Evolutionary conservation across 805 yeast genomes (phyloP).

Genomic region (Citeromyces matritensis): DNA sequence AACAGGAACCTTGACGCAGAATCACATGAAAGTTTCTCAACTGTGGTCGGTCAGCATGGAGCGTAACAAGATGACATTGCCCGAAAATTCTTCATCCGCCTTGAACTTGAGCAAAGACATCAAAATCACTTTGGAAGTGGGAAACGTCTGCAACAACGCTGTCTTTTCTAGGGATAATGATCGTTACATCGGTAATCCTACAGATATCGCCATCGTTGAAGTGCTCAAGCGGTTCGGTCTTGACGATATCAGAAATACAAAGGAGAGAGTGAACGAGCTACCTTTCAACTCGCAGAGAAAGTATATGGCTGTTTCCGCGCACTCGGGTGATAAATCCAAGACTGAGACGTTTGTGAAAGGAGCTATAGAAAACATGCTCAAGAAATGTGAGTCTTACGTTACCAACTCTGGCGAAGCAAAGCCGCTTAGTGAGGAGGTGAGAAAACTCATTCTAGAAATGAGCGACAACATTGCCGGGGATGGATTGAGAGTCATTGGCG

Average conservation of each 20-base stretch:
- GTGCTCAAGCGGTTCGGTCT: constrained; percentile 54
- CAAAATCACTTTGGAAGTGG: constrained; percentile 39
- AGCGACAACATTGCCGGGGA: constrained; percentile 59
- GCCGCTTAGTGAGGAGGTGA: constrained; percentile 37
- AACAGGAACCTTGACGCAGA: constrained; percentile 82
- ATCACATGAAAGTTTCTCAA: constrained; percentile 81
- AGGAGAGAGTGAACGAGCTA: constrained; percentile 50
- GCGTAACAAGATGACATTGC: constrained; percentile 18
- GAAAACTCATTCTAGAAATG: constrained; percentile 30
- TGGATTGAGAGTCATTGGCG: constrained; percentile 77
- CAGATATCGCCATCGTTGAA: constrained; percentile 84
- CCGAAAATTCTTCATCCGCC: constrained; percentile 25
- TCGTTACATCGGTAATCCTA: constrained; percentile 79
- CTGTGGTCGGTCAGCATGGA: constrained; percentile 61
- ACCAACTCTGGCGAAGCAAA: constrained; percentile 44
- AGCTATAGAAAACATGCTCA: constrained; percentile 66
- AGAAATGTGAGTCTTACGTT: constrained; percentile 41
- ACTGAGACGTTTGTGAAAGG: constrained; percentile 69
- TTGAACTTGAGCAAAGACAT: constrained; percentile 39
- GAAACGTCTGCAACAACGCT: constrained; percentile 66
- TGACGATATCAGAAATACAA: constrained; percentile 51
- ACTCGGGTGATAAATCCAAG: constrained; percentile 41
- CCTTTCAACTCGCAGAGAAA: constrained; percentile 80
- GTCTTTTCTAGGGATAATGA: constrained; percentile 53
- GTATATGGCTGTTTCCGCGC: constrained; percentile 74